Evolutionary conservation across 495 filamentous ascomycete genomes (phyloP).

Genomic region (Podospora pseudopauciseta): DNA sequence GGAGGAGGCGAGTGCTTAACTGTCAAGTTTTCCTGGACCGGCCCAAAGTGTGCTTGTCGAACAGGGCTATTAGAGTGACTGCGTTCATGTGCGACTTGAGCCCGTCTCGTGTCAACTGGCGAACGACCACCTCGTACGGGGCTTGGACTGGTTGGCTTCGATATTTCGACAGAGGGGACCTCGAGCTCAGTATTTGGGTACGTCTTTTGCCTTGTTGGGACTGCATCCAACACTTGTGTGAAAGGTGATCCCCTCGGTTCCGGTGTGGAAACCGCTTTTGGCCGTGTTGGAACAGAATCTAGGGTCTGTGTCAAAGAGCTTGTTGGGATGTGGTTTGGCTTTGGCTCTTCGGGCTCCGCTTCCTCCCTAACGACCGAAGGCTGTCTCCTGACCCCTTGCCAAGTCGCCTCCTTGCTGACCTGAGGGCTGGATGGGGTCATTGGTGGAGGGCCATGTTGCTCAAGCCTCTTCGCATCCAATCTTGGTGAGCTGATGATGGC

Average conservation of each 20-base stretch:
- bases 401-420: slow-evolving; percentile 1
- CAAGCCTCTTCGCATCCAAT: slow-evolving; percentile 17
- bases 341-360: slow-evolving; percentile 44
- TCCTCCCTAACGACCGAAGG: slow-evolving; percentile 63
- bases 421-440: background rate
- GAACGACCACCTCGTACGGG: slow-evolving; percentile 2
- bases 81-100: slow-evolving; percentile 21
- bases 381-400: slow-evolving; percentile 44
- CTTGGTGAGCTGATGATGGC: slow-evolving; percentile 22
- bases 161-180: slow-evolving; percentile 1
- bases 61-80: slow-evolving; percentile 36
- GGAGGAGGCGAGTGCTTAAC: slow-evolving; percentile 74
- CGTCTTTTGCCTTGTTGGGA: background rate
- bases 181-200: background rate
- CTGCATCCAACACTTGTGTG: background rate
- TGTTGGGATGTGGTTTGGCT: slow-evolving; percentile 4
- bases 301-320: slow-evolving; percentile 6
- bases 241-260: background rate
- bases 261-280: background rate
- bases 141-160: background rate
- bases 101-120: slow-evolving; percentile 5
- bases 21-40: slow-evolving; percentile 46
- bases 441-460: slow-evolving; percentile 14
- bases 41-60: slow-evolving; percentile 71
- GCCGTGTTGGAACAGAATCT: background rate